Conservation (phyloP, 2,329 filamentous ascomycete species). For the Drechslerella dactyloides region DNA sequence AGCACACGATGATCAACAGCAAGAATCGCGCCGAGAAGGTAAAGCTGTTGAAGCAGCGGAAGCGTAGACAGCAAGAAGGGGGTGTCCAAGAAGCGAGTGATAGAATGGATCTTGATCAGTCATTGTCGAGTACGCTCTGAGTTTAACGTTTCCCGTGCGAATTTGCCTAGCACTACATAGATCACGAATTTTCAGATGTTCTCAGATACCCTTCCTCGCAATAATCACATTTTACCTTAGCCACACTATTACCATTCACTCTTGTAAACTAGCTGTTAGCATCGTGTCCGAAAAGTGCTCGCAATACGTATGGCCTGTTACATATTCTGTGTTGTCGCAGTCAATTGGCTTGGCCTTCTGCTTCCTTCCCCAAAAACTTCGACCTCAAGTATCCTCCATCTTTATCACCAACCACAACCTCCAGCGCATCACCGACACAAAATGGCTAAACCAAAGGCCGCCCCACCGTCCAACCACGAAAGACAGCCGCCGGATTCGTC, state of each 20-base stretch:
- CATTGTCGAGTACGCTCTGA: too few species aligned
- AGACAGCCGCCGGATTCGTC: slow-evolving; percentile 12
- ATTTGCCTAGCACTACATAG: too few species aligned
- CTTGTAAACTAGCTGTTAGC: too few species aligned
- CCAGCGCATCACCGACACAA: not conserved
- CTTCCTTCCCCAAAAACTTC: not conserved
- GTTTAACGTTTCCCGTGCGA: too few species aligned
- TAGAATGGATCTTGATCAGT: not conserved
- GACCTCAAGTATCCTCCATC: not conserved
- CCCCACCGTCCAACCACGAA: slow-evolving; percentile 43
- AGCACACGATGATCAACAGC: slow-evolving; percentile 28
- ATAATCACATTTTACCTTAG: too few species aligned
- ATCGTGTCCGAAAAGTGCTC: too few species aligned
- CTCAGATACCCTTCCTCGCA: not conserved
- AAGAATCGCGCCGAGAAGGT: not conserved
- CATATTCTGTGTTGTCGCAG: not conserved
- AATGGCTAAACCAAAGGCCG: slow-evolving; percentile 11
- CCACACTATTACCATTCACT: too few species aligned
- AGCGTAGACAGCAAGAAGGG: not conserved
- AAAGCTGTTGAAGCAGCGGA: not conserved
- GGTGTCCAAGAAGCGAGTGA: not conserved
- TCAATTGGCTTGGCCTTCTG: not conserved
- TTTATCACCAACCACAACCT: not conserved
- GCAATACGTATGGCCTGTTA: not conserved
- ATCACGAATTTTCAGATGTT: not conserved